phyloP scores from a whole-genome alignment of 495 filamentous ascomycete species.

The Penicillium flavigenum region DNA sequence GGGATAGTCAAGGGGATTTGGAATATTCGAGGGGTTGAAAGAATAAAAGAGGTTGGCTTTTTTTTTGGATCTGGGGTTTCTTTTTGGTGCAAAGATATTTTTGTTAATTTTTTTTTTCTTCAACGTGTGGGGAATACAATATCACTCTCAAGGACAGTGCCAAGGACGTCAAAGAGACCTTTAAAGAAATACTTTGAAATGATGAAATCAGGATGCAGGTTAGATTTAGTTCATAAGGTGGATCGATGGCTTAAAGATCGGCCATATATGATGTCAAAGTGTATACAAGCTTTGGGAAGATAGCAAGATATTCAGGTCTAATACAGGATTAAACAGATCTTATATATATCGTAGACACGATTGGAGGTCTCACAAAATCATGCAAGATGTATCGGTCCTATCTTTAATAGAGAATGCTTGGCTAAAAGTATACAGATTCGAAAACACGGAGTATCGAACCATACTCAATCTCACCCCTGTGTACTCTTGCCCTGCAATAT shows the following conservation, averaged over 20 bases:
- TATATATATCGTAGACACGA: not conserved
- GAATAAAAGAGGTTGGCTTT: not conserved
- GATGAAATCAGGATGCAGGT: slow-evolving; percentile 4
- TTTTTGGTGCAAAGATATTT: not conserved
- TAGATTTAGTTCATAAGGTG: not conserved
- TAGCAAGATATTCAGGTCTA: not conserved
- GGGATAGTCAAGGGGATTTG: not conserved
- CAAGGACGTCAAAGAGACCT: not conserved
- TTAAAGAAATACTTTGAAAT: slow-evolving; percentile 1
- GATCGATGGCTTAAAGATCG: slow-evolving; percentile 11
- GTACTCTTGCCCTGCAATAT: not conserved
- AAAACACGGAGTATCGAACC: slow-evolving; percentile 9
- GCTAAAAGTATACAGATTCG: slow-evolving; percentile 13
- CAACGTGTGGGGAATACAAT: not conserved
- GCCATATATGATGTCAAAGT: slow-evolving; percentile 11
- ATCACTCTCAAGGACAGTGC: not conserved
- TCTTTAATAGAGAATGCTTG: slow-evolving; percentile 32
- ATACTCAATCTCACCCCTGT: not conserved
- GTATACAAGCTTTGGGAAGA: not conserved
- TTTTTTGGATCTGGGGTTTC: not conserved
- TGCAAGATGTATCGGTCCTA: slow-evolving; percentile 18
- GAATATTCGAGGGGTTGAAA: not conserved
- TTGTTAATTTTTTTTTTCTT: not conserved
- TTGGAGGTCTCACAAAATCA: slow-evolving; percentile 18
- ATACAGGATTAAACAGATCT: not conserved